Evolutionary conservation across 139 green algal genomes (phyloP).

Genomic region (Yamagishiella unicocca): DNA sequence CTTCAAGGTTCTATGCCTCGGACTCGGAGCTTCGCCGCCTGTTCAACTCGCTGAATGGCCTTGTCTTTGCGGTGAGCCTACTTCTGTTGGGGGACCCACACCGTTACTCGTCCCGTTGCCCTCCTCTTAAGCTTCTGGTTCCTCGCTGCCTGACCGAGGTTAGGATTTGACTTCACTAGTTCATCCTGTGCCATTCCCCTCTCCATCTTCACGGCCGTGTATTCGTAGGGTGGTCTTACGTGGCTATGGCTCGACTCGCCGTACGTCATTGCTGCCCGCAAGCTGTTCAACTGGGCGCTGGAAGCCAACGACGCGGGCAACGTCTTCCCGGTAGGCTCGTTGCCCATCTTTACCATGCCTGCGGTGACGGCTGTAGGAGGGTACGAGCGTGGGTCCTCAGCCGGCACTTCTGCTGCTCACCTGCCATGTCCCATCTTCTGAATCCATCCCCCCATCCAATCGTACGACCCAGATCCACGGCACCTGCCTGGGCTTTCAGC

Average conservation of each 20-base stretch:
- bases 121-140: not conserved
- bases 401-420: too few relatives aligned
- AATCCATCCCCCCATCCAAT: not conserved
- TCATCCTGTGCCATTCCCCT: not conserved
- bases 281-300: conserved; percentile 87
- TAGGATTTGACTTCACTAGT: not conserved
- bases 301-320: conserved; percentile 79
- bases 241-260: conserved; percentile 87
- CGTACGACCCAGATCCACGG: conserved; percentile 63
- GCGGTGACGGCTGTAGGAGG: too few relatives aligned
- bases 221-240: conserved; percentile 86
- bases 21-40: conserved; percentile 81
- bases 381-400: too few relatives aligned
- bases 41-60: conserved; percentile 85
- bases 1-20: conserved; percentile 69
- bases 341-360: not conserved
- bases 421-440: too few relatives aligned
- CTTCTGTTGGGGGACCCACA: not conserved
- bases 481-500: conserved; percentile 89
- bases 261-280: conserved; percentile 85
- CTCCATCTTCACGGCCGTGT: not conserved
- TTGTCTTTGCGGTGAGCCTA: conserved; percentile 78
- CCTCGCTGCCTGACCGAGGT: not conserved
- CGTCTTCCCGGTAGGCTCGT: conserved; percentile 75
- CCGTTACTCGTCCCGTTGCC: not conserved